phyloP scores from a whole-genome alignment of 495 filamentous ascomycete species.

The Tuber microsphaerosporum region DNA sequence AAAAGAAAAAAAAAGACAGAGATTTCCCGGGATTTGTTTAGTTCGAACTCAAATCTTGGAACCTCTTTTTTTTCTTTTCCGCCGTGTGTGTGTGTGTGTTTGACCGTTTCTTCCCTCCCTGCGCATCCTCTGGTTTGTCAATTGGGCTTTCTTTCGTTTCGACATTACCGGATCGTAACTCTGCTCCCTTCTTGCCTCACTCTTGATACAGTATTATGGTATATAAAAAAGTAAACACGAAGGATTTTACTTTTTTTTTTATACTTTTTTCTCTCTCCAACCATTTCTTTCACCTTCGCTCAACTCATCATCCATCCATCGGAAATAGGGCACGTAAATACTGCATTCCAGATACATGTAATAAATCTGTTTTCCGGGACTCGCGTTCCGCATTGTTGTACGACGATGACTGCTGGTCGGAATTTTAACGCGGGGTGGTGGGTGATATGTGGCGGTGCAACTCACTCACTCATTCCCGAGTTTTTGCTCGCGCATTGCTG shows the following conservation, averaged over 20 bases:
- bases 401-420: constrained; percentile 7
- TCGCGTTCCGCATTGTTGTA: constrained; percentile 1
- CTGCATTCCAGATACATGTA: background rate
- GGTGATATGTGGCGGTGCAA: constrained; percentile 7
- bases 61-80: background rate
- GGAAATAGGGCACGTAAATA: background rate
- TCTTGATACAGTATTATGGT: background rate
- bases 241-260: background rate
- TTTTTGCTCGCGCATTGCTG: background rate
- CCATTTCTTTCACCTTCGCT: background rate
- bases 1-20: background rate
- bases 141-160: background rate
- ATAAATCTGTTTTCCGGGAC: background rate
- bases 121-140: background rate
- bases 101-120: background rate
- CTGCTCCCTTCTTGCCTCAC: background rate
- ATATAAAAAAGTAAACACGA: background rate
- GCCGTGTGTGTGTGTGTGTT: background rate
- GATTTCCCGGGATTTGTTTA: background rate
- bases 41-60: constrained; percentile 3
- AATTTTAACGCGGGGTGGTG: constrained; percentile 35
- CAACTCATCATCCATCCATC: background rate
- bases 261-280: background rate
- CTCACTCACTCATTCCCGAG: background rate
- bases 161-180: background rate